Base-by-base conservation (phyloP, 441 rosid species). In the Euphorbia schlechtendalii region DNA sequence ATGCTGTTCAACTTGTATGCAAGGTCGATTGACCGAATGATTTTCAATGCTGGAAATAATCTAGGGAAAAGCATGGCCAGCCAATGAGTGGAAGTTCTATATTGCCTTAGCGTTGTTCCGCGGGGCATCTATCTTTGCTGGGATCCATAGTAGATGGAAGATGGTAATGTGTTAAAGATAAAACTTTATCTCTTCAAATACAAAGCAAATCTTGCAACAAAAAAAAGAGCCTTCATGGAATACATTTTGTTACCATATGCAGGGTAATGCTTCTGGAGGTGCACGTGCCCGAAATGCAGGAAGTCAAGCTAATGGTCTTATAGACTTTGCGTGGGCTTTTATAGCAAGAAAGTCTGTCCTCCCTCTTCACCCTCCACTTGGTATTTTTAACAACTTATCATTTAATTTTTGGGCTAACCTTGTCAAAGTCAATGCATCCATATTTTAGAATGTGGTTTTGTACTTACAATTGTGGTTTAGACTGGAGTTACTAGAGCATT, bases 221-320 rank as follows among this genome's bases (percentile, higher is more conserved):
- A n/a, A 32, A 52, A 70, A 64, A 25, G 66, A 52, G 38, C 56
- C 30, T 64, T 56, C 45, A 3, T 66, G 30, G 56, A 69, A 61
- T 43, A 59, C 21, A 56, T 32, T 67, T 69, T 68, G 13, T 30
- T 30, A 52, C 61, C 25, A 61, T 49, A 58, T 77, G 69, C 75
- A 94, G 99, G 99, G 99, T 63, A 90, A 91, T 82, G 97, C 99
- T 59, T 78, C 98, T 8, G 99, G 92, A 27, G 97, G 96, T 78
- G 88, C 83, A 65, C 92, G 90, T 67, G 99, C 99, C 12, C 79
- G 63, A 27, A 59, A 81, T 71, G 71, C 81, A 17, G 98, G 94
- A 63, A 52, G 17, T 69, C 83, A 72, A 57, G 86, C 92, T 64
- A 81, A 78, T 74, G 76, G 67, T 46, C 80, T 93, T 40, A 76